Conservation (phyloP, 805 yeast species). For the Wickerhamomyces chambardii region DNA sequence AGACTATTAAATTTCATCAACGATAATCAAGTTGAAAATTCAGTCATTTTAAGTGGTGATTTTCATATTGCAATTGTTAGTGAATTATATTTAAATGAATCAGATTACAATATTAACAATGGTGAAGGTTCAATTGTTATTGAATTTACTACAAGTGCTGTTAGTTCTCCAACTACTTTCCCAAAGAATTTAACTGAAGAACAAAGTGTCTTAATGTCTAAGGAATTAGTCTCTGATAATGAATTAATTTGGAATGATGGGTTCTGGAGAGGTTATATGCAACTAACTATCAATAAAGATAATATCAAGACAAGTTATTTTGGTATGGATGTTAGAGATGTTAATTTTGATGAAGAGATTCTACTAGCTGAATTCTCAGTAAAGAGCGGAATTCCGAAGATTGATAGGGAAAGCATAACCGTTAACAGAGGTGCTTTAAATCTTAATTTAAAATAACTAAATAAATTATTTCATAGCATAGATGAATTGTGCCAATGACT, state of each 20-base stretch:
- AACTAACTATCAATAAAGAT: slow-evolving; percentile 1
- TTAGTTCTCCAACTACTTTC: slow-evolving; percentile 17
- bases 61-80: slow-evolving; percentile 17
- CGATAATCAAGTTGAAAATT: slow-evolving; percentile 7
- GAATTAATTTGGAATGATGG: slow-evolving; percentile 8
- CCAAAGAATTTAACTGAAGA: slow-evolving; percentile 1
- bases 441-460: too few relatives aligned
- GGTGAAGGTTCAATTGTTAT: slow-evolving; percentile 16
- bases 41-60: slow-evolving; percentile 15
- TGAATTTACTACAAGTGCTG: slow-evolving; percentile 15
- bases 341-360: neutral
- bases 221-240: slow-evolving; percentile 4
- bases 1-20: slow-evolving; percentile 10
- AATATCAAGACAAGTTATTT: slow-evolving; percentile 2
- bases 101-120: slow-evolving; percentile 9
- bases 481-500: too few relatives aligned
- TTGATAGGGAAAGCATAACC: slow-evolving; percentile 2
- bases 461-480: too few relatives aligned
- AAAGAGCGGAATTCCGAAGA: slow-evolving; percentile 1
- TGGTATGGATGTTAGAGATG: slow-evolving; percentile 4
- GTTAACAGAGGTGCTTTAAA: slow-evolving; percentile 1
- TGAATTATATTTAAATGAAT: slow-evolving; percentile 8
- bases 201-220: slow-evolving; percentile 1
- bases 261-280: slow-evolving; percentile 7
- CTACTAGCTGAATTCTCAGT: slow-evolving; percentile 4